Percentiles rank a stretch among this genome's conserved stretches.
phyloP scores from a whole-genome alignment of 1,139 yeast genomes.

The Pichia terricola region DNA sequence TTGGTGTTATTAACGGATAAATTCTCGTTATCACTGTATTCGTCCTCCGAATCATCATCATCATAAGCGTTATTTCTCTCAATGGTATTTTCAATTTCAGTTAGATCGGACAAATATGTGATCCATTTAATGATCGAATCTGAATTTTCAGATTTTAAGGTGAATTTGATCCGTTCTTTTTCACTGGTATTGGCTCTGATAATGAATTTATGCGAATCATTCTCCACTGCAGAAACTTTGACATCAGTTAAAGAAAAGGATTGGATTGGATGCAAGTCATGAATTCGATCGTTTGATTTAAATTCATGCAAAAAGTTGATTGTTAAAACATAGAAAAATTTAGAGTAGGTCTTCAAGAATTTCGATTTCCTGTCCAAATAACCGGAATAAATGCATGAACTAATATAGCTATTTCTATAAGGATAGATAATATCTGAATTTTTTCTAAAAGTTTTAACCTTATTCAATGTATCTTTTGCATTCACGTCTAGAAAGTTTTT shows the following conservation, averaged over 20 bases:
- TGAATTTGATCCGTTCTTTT: slow-evolving; percentile 18
- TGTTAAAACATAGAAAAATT: slow-evolving; percentile 65
- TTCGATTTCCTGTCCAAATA: slow-evolving; percentile 51
- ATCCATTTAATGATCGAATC: slow-evolving; percentile 36
- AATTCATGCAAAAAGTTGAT: slow-evolving; percentile 67
- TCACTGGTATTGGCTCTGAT: slow-evolving; percentile 16
- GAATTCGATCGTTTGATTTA: slow-evolving; percentile 51
- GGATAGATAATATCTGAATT: slow-evolving; percentile 39
- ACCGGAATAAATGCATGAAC: slow-evolving; percentile 45
- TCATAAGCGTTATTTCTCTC: slow-evolving; percentile 23
- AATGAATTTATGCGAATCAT: slow-evolving; percentile 27
- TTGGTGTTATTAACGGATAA: no score
- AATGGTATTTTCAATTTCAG: slow-evolving; percentile 20
- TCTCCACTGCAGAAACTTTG: slow-evolving; percentile 21
- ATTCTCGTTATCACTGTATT: no score
- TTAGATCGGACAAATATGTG: slow-evolving; percentile 33
- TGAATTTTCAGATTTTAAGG: slow-evolving; percentile 26
- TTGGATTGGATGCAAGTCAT: slow-evolving; percentile 35
- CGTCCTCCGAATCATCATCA: slow-evolving; percentile 9
- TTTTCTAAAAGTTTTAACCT: slow-evolving; percentile 36
- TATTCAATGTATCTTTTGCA: slow-evolving; percentile 24
- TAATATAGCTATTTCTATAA: slow-evolving; percentile 42
- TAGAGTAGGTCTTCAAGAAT: slow-evolving; percentile 51
- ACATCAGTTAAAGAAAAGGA: slow-evolving; percentile 33
- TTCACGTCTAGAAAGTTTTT: slow-evolving; percentile 25